Evolutionary conservation across 2,329 filamentous ascomycete genomes (phyloP), one percentile per base, ranked within the genome.

Genomic region (Massarina eburnea): DNA sequence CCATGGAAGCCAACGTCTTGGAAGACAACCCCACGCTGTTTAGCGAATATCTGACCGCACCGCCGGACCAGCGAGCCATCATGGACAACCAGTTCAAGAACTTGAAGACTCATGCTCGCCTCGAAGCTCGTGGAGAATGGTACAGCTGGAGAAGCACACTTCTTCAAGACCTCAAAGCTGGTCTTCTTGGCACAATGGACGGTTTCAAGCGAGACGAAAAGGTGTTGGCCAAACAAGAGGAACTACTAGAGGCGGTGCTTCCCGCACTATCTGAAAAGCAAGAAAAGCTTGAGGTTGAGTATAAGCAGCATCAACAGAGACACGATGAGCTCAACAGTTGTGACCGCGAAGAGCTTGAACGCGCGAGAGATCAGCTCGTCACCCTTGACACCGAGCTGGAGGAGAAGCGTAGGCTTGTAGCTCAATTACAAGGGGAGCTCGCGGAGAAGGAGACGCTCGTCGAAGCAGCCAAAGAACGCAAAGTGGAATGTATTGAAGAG

Each of bases 31-130:
- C 94, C 8, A 83, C 89, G 1, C 78, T 99, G 1, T 96, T 99
- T 72, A 84, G 83, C 48, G 94, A 97, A 66, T 99, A 99, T 66
- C 83, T 95, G 53, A 85, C 85, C 8, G 92, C 92, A 20, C 82
- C 88, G 0, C 83, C 90, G 1, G 89, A 95, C 51, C 84, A 95
- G 65, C 91, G 89, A 62, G 73, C 83, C 3, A 79, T 95, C 41
- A 95, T 99, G 85, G 92, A 99, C 73, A 94, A 89, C 55, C 91
- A 97, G 66, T 94, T 99, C 77, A 94, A 95, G 70, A 96, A 97
- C 62, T 88, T 96, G 70, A 97, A 96, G 75, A 91, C 90, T 0
- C 88, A 95, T 67, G 90, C 92, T 14, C 83, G 94, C 20, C 79
- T 96, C 12, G 77, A 91, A 41, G 96, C 92, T 73, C 96, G 96